These are phyloP conservation scores for Papiliotrema nemorosa DNA, from an alignment of 1,284 basidiomycete genomes.

Conservation along the genomic window DNA sequence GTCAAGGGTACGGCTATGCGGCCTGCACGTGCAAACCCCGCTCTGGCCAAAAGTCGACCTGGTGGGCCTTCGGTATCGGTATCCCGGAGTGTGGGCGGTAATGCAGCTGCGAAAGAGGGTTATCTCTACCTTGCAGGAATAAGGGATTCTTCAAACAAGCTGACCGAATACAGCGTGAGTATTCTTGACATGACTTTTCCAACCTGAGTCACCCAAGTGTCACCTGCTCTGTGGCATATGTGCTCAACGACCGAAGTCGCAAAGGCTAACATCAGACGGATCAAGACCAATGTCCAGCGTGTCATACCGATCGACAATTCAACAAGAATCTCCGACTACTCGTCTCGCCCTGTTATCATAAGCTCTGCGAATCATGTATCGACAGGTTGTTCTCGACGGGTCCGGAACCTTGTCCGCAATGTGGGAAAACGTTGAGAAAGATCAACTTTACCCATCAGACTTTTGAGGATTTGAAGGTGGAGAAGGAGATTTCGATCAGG, in stretches of 20 bases:
- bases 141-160: conserved; percentile 39
- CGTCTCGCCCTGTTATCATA: conserved; percentile 97
- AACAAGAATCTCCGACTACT: conserved; percentile 91
- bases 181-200: neutral
- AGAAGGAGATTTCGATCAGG: conserved; percentile 91
- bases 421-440: conserved; percentile 83
- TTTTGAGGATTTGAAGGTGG: conserved; percentile 92
- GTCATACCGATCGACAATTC: conserved; percentile 93
- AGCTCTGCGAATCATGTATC: conserved; percentile 99
- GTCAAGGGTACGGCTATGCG: conserved; percentile 1
- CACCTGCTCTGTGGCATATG: neutral
- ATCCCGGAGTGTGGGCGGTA: neutral
- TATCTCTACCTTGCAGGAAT: conserved; percentile 46
- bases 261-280: conserved; percentile 63
- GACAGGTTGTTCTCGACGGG: conserved; percentile 94
- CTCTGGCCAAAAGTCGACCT: no score
- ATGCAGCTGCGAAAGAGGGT: conserved; percentile 17
- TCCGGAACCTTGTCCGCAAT: conserved; percentile 94
- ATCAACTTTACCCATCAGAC: conserved; percentile 93
- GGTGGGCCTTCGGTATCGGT: neutral
- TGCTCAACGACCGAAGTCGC: no score
- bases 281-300: conserved; percentile 94
- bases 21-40: neutral
- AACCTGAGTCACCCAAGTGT: no score
- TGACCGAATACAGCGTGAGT: conserved; percentile 43